Base-by-base conservation (phyloP, 768 basidiomycete species). In the Nidula microcarpa region DNA sequence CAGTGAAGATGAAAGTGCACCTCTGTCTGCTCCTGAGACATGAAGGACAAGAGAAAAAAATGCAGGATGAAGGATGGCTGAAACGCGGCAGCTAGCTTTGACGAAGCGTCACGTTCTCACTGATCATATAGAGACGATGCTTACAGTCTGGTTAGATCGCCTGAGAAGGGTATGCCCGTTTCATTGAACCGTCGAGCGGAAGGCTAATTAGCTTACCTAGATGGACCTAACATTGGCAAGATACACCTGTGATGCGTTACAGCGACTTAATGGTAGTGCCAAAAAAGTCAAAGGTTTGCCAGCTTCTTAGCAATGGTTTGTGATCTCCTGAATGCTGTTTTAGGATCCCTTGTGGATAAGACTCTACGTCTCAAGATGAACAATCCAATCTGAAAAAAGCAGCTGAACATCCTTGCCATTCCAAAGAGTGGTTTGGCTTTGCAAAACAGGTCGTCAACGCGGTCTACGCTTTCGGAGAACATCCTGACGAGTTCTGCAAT, bases 381-480 rank as follows among this genome's bases (percentile, higher is more conserved):
- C 36, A 89, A 85, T 57, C 78, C 82, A 0, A 83, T 99, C 76
- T 99, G 6, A 83, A 88, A 62, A 85, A 88, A 2, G 78, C 85
- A n/a, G 80, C 98, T 35, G 85, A 93, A 59, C 76, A 84, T 50
- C 88, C 92, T 0, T 90, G 86, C 53, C 80, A 85, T 44, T 87
- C 88, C n/a, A 90, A 86, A 59, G 94, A 98, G 53, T 99, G 96
- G 96, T 98, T 99, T 60, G 88, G 88, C 9, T 84, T 98, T 71
- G 92, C 96, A 0, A 97, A 99, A 66, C 96, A 99, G 67, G 91
- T 87, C 8, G 87, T 99, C 70, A 98, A 99, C 66, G 94, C 96
- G 1, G 87, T 97, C 49, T 99, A 98, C 60, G 86, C 89, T 0
- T 81, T 99, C 2, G 95, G 91, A 16, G 93, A 98, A 61, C 93